phyloP scores from a whole-genome alignment of 805 yeast genomes.

The Ogataea paraovalis region DNA sequence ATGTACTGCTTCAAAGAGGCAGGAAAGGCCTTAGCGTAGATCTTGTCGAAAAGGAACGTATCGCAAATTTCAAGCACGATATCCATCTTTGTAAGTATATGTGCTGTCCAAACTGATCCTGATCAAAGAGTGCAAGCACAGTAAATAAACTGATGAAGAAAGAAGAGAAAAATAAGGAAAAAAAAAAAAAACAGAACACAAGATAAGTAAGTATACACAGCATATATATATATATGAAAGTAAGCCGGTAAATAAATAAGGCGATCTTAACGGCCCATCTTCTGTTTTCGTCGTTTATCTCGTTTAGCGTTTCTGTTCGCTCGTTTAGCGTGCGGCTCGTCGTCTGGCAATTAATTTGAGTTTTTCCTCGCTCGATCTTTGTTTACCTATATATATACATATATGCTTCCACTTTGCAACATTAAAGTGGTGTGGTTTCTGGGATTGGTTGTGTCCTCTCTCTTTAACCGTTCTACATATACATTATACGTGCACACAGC shows the following conservation, averaged over 20 bases:
- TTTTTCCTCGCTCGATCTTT: not conserved
- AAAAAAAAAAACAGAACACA: too few species aligned
- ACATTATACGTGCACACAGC: not conserved
- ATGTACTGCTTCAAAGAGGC: slow-evolving; percentile 38
- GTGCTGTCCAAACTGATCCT: not conserved
- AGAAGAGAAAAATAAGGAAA: not conserved
- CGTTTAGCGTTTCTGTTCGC: not conserved
- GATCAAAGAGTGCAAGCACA: too few species aligned
- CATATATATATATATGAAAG: too few species aligned
- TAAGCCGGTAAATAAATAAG: not conserved
- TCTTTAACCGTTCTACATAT: too few species aligned
- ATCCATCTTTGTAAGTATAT: slow-evolving; percentile 58
- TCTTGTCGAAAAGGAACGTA: slow-evolving; percentile 65
- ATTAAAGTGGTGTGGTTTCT: not conserved
- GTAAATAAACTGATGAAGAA: too few species aligned
- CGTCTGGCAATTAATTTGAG: not conserved
- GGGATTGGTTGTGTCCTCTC: too few species aligned
- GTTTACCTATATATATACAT: too few species aligned
- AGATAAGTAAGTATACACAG: not conserved
- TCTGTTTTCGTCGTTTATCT: not conserved
- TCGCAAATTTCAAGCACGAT: slow-evolving; percentile 80
- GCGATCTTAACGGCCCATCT: not conserved
- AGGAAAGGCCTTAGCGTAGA: slow-evolving; percentile 70
- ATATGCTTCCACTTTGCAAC: too few species aligned
- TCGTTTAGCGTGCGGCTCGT: not conserved